A percentile compares a stretch with the other conserved stretches of the same genome.
Conservation (phyloP, 768 basidiomycete genomes). For the Hygrocybe coccinea region DNA sequence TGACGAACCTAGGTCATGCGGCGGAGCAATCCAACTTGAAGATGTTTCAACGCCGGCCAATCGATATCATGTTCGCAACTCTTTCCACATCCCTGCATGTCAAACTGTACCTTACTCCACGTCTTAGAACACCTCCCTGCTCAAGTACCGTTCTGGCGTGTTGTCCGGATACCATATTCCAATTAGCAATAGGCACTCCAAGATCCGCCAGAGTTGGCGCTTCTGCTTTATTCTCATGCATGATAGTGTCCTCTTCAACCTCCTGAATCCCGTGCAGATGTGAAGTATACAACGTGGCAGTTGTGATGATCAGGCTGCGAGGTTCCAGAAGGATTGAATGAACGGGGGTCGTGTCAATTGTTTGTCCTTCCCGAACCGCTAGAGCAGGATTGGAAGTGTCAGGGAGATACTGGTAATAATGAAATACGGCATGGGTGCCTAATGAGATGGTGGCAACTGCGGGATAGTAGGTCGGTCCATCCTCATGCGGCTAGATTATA, state of each 20-base stretch:
- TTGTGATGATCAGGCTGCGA: conserved; percentile 79
- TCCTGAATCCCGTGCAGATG: conserved; percentile 82
- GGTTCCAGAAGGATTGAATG: conserved; percentile 78
- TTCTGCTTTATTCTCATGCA: conserved; percentile 23
- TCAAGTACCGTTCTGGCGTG: conserved; percentile 35
- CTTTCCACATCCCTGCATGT: conserved; percentile 81
- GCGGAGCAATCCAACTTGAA: background rate
- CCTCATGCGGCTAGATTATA: conserved; percentile 74
- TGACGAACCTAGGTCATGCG: background rate
- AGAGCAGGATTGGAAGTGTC: conserved; percentile 19
- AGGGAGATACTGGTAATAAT: conserved; percentile 66
- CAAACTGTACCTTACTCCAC: conserved; percentile 69
- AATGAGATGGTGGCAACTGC: conserved; percentile 89
- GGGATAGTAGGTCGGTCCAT: conserved; percentile 84
- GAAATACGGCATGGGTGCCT: conserved; percentile 75
- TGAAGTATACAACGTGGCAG: conserved; percentile 57
- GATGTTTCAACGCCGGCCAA: background rate
- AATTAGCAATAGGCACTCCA: conserved; percentile 51
- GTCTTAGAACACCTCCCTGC: conserved; percentile 48
- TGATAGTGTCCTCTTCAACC: conserved; percentile 43
- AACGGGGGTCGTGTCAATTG: conserved; percentile 61
- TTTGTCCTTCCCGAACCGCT: conserved; percentile 36
- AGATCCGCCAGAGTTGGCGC: conserved; percentile 27
- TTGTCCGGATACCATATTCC: conserved; percentile 43
- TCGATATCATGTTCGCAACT: conserved; percentile 38